Evolutionary conservation across 208 protist genomes (phyloP).

Genomic region (Leishmania tropica): DNA sequence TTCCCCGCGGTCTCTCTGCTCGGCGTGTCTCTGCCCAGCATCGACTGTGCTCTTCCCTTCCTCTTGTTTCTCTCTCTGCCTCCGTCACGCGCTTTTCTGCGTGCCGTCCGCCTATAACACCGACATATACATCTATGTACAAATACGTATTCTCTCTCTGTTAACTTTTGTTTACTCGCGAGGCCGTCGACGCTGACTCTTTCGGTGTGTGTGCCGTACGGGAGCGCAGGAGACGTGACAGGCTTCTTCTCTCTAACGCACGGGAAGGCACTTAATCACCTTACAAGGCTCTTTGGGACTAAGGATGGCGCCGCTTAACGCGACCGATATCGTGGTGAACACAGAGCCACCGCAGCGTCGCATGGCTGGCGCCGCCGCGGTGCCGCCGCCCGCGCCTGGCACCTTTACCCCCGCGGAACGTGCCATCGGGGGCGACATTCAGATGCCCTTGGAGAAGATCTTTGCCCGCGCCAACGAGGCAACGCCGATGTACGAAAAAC

Average conservation of each 20-base stretch:
- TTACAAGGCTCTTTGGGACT: neutral
- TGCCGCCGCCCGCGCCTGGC: slow-evolving; percentile 24
- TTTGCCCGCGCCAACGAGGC: slow-evolving; percentile 61
- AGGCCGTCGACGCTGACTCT: no score
- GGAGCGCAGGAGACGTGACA: neutral
- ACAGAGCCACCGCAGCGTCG: slow-evolving; percentile 28
- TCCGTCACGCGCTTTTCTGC: no score
- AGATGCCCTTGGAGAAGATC: slow-evolving; percentile 54
- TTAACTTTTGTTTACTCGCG: no score
- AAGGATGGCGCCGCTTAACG: neutral
- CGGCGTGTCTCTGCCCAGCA: no score
- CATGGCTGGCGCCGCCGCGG: slow-evolving; percentile 33
- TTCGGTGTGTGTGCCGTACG: neutral
- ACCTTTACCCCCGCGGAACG: slow-evolving; percentile 44
- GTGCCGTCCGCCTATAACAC: no score
- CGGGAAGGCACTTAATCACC: no score
- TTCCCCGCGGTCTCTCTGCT: neutral
- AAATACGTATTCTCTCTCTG: no score
- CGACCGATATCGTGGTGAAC: slow-evolving; percentile 9
- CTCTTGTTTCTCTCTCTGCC: no score
- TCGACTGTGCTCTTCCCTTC: no score
- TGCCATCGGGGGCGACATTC: slow-evolving; percentile 21
- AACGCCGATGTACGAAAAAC: slow-evolving; percentile 53
- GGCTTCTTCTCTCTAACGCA: neutral
- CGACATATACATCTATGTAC: no score